These are phyloP conservation scores for Cytospora chrysosperma DNA, from an alignment of 2,329 filamentous ascomycete species.

Conservation along the genomic window DNA sequence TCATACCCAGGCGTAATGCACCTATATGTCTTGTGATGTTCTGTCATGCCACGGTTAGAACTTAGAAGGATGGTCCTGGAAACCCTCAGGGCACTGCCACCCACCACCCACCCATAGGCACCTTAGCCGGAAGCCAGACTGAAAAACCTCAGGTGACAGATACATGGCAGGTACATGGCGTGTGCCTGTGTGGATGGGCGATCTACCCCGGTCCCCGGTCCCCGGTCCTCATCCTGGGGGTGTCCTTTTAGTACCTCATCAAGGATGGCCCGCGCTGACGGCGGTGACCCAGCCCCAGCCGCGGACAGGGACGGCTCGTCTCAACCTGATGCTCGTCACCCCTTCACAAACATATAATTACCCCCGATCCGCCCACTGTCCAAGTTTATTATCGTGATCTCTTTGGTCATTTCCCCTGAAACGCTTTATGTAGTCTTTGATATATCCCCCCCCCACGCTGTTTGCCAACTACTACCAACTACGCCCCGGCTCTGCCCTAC, in stretches of 20 bases:
- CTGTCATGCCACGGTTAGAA: no score
- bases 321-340: slow-evolving; percentile 21
- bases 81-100: not conserved
- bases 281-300: slow-evolving; percentile 18
- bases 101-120: no score
- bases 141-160: no score
- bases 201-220: slow-evolving; percentile 8
- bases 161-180: not conserved
- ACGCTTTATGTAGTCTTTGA: not conserved
- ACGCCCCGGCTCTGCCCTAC: not conserved
- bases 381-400: not conserved
- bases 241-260: slow-evolving; percentile 14
- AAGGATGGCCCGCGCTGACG: slow-evolving; percentile 21
- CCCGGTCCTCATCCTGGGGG: slow-evolving; percentile 20
- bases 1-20: no score
- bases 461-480: not conserved
- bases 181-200: slow-evolving; percentile 15
- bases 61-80: no score
- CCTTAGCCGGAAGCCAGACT: no score
- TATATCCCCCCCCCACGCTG: not conserved
- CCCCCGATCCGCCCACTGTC: slow-evolving; percentile 1
- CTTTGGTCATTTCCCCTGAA: not conserved
- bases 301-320: slow-evolving; percentile 21
- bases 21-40: no score
- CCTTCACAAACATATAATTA: slow-evolving; percentile 18